phyloP scores from a whole-genome alignment of 257 asterid species.

The Handroanthus guayacan region DNA sequence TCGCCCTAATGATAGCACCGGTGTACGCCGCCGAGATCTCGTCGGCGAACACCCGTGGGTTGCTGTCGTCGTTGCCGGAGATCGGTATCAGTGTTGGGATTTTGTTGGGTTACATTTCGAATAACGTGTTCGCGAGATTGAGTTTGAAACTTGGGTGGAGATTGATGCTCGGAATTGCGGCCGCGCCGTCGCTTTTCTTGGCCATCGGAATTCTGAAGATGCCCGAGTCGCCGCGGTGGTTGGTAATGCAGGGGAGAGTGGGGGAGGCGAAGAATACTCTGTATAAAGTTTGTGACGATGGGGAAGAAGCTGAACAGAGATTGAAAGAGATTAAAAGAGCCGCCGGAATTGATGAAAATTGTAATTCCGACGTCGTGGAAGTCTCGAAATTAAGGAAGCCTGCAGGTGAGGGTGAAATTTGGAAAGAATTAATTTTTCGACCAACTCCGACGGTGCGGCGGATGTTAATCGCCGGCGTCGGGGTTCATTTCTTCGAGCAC shows the following conservation, averaged over 20 bases:
- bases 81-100: slow-evolving; percentile 72
- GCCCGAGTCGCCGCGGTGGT: slow-evolving; percentile 94
- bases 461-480: slow-evolving; percentile 67
- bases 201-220: slow-evolving; percentile 59
- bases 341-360: slow-evolving; percentile 54
- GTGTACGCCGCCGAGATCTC: slow-evolving; percentile 83
- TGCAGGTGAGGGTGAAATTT: slow-evolving; percentile 38
- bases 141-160: slow-evolving; percentile 63
- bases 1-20: slow-evolving; percentile 89
- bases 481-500: slow-evolving; percentile 76
- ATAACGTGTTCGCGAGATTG: slow-evolving; percentile 49
- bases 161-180: slow-evolving; percentile 78
- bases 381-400: slow-evolving; percentile 23
- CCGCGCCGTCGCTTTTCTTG: slow-evolving; percentile 62
- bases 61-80: slow-evolving; percentile 71
- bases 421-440: slow-evolving; percentile 51
- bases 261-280: slow-evolving; percentile 63
- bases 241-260: slow-evolving; percentile 58
- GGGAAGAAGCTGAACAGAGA: slow-evolving; percentile 60
- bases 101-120: slow-evolving; percentile 68
- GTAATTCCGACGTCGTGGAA: slow-evolving; percentile 47
- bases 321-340: slow-evolving; percentile 55
- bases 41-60: slow-evolving; percentile 68
- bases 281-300: slow-evolving; percentile 50
- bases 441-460: slow-evolving; percentile 64